These are phyloP conservation scores for Rhynchosporium graminicola DNA, from an alignment of 2,329 filamentous ascomycete genomes.

Conservation along the genomic window DNA sequence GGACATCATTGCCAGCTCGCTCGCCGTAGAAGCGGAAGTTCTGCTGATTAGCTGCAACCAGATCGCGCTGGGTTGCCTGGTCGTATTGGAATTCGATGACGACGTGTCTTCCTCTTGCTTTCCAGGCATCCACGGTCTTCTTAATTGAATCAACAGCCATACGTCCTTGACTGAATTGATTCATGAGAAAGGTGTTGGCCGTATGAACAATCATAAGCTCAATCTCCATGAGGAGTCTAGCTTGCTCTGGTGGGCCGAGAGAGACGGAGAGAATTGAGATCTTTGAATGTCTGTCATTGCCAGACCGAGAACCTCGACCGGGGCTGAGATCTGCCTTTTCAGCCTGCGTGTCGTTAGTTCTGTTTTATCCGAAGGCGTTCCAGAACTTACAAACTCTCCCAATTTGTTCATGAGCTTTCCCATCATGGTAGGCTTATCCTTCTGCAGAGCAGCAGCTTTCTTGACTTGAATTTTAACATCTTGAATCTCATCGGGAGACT, in stretches of 20 bases:
- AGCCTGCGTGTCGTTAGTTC: slow-evolving; percentile 27
- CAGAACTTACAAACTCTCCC: slow-evolving; percentile 37
- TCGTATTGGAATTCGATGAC: slow-evolving; percentile 55
- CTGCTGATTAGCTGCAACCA: slow-evolving; percentile 49
- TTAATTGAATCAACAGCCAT: slow-evolving; percentile 37
- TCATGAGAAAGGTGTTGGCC: slow-evolving; percentile 41
- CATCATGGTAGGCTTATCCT: slow-evolving; percentile 35
- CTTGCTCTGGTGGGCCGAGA: slow-evolving; percentile 36
- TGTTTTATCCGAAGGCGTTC: neutral
- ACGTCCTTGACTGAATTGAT: slow-evolving; percentile 38
- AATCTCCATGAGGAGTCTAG: slow-evolving; percentile 37
- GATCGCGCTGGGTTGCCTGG: slow-evolving; percentile 50
- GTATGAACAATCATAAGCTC: slow-evolving; percentile 39
- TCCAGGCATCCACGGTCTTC: slow-evolving; percentile 42
- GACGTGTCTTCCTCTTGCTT: slow-evolving; percentile 47
- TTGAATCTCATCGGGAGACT: slow-evolving; percentile 29
- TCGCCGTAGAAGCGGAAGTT: slow-evolving; percentile 49
- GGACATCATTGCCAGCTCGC: slow-evolving; percentile 43
- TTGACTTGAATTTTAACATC: slow-evolving; percentile 21
- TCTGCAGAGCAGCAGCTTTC: slow-evolving; percentile 19
- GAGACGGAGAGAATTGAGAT: slow-evolving; percentile 33
- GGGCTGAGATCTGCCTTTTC: slow-evolving; percentile 39
- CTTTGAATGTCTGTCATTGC: slow-evolving; percentile 25
- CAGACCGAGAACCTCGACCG: slow-evolving; percentile 5
- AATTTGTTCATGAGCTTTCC: slow-evolving; percentile 37